A percentile compares a stretch with the other conserved stretches of the same genome.
Conservation (phyloP, 345 rosid genomes). For the Pugionium cornutum region DNA sequence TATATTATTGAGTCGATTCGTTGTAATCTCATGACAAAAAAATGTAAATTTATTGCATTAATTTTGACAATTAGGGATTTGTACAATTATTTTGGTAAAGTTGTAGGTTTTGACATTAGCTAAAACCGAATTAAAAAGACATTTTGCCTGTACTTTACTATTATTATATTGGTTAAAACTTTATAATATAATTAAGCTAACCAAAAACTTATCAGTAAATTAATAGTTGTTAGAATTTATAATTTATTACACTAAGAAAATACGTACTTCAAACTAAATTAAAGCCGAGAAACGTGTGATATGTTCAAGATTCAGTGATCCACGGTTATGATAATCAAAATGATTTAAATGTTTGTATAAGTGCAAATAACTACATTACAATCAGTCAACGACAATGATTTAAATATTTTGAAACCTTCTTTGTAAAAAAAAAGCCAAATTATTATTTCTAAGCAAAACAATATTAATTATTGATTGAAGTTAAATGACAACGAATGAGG, state of each 20-base stretch:
- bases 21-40: too few relatives aligned
- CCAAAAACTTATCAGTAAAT: not conserved
- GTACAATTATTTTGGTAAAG: not conserved
- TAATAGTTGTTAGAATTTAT: slow-evolving; percentile 10
- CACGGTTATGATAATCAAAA: slow-evolving; percentile 18
- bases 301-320: slow-evolving; percentile 36
- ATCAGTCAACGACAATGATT: slow-evolving; percentile 25
- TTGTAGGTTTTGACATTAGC: not conserved
- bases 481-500: not conserved
- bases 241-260: not conserved
- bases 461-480: not conserved
- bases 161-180: not conserved
- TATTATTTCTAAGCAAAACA: not conserved
- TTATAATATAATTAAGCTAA: slow-evolving; percentile 20
- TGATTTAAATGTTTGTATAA: not conserved
- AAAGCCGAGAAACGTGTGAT: slow-evolving; percentile 36
- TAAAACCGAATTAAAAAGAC: not conserved
- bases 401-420: not conserved
- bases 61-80: too few relatives aligned
- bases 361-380: slow-evolving; percentile 6
- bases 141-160: not conserved
- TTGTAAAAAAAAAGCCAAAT: too few relatives aligned
- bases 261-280: not conserved
- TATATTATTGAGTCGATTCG: too few relatives aligned
- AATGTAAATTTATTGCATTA: too few relatives aligned